Conservation (phyloP, 2,329 filamentous ascomycete species). For the Blastomyces percursus region DNA sequence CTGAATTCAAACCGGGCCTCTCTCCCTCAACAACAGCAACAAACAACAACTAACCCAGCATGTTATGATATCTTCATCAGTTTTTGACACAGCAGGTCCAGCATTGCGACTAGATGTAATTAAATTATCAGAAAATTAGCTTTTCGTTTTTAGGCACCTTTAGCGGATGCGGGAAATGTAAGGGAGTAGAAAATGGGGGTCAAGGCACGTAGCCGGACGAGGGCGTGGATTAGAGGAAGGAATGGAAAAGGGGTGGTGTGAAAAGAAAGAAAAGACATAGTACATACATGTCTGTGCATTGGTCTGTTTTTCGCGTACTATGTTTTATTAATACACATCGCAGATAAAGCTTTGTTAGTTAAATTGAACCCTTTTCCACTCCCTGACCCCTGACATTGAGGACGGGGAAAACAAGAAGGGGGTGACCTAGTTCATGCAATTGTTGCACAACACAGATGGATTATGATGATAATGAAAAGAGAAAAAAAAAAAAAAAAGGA, state of each 20-base stretch:
- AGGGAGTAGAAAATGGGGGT: neutral
- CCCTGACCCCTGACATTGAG: neutral
- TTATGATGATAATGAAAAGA: neutral
- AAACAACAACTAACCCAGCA: neutral
- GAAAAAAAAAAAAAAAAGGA: neutral
- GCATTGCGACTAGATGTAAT: neutral
- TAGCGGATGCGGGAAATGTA: neutral
- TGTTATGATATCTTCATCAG: neutral
- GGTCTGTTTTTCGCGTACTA: constrained; percentile 1
- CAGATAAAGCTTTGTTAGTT: neutral
- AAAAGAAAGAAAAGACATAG: neutral
- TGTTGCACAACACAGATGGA: no score
- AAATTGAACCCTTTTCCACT: neutral
- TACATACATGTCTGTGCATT: neutral
- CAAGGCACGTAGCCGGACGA: neutral
- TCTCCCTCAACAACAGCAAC: neutral
- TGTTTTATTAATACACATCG: neutral
- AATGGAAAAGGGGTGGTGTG: neutral
- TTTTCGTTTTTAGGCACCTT: neutral
- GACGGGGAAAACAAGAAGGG: neutral
- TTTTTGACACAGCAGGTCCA: neutral
- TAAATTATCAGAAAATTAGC: neutral
- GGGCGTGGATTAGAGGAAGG: neutral
- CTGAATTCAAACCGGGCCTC: no score
- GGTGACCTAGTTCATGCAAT: no score